Conservation (phyloP, 768 basidiomycete genomes). For the Russula foetens region DNA sequence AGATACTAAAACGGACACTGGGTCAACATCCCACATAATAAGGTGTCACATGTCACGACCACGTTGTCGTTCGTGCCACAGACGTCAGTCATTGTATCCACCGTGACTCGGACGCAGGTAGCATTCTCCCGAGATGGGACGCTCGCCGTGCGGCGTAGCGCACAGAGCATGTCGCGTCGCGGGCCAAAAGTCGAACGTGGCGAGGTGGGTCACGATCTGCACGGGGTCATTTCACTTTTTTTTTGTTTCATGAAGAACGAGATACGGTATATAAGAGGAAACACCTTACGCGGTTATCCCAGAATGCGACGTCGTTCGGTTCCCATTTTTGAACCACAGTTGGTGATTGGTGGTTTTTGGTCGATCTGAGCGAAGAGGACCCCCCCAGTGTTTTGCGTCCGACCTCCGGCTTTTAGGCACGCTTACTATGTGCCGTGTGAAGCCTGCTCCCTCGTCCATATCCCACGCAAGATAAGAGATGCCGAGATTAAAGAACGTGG, state of each 20-base stretch:
- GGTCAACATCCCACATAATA: too few relatives aligned
- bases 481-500: neutral
- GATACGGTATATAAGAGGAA: neutral
- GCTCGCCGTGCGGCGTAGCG: conserved; percentile 75
- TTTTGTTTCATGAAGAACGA: too few relatives aligned
- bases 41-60: too few relatives aligned
- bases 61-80: too few relatives aligned
- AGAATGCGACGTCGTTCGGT: conserved; percentile 69
- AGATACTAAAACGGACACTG: too few relatives aligned
- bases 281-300: conserved; percentile 68
- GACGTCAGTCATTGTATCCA: too few relatives aligned
- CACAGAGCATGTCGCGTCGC: conserved; percentile 69
- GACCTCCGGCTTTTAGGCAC: conserved; percentile 78
- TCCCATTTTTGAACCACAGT: conserved; percentile 71
- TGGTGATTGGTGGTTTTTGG: conserved; percentile 66
- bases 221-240: too few relatives aligned
- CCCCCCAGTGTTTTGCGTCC: conserved; percentile 54
- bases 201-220: conserved; percentile 67
- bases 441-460: too few relatives aligned
- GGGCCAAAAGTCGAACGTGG: conserved; percentile 80
- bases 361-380: conserved; percentile 68
- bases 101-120: conserved; percentile 55
- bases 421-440: conserved; percentile 71
- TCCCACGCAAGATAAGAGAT: neutral
- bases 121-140: conserved; percentile 64